Evolutionary conservation across 2,329 filamentous ascomycete species (phyloP).

Genomic region (Erysiphe neolycopersici): DNA sequence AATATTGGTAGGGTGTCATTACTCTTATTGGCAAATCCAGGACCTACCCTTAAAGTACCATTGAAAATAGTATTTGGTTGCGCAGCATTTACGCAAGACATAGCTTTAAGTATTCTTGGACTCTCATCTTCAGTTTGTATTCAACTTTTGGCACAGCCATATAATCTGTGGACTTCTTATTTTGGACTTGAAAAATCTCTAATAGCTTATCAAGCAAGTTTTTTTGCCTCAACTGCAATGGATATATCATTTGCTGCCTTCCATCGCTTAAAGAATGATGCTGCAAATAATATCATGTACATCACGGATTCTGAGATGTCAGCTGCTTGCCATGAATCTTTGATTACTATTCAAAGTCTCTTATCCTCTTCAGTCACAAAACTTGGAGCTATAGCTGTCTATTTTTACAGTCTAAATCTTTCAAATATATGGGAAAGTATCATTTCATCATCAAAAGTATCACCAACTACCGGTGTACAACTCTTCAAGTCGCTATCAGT

Average conservation of each 20-base stretch:
- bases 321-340: conserved; percentile 44
- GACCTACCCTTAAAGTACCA: conserved; percentile 40
- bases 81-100: conserved; percentile 59
- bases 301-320: conserved; percentile 33
- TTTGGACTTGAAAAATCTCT: not conserved
- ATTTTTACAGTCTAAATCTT: conserved; percentile 21
- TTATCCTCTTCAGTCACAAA: conserved; percentile 18
- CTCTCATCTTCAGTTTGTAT: conserved; percentile 18
- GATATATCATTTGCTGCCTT: conserved; percentile 9
- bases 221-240: conserved; percentile 4
- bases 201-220: not conserved
- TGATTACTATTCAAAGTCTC: conserved; percentile 30
- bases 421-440: conserved; percentile 5
- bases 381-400: conserved; percentile 17
- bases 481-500: conserved; percentile 14
- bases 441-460: conserved; percentile 1
- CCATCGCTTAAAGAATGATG: conserved; percentile 20
- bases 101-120: conserved; percentile 37
- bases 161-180: conserved; percentile 4
- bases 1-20: conserved; percentile 68
- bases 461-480: conserved; percentile 1
- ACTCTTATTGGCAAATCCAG: conserved; percentile 52
- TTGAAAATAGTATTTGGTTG: conserved; percentile 43
- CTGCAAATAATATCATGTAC: conserved; percentile 20
- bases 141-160: conserved; percentile 4